phyloP scores from a whole-genome alignment of 78 protist genomes.

The Dictyostelium intermedium region DNA sequence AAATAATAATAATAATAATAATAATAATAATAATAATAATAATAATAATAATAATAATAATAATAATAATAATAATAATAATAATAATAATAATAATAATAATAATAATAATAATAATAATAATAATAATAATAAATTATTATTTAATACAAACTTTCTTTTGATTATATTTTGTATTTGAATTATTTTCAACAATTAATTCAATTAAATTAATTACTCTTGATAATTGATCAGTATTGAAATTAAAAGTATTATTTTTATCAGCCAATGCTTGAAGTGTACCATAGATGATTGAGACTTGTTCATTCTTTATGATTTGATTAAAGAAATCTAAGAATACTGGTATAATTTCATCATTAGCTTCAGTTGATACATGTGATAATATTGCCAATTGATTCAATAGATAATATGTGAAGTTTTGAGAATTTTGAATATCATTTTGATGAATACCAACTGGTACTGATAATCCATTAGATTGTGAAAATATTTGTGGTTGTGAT shows the following conservation, averaged over 20 bases:
- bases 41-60: no score
- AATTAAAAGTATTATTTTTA: slow-evolving; percentile 8
- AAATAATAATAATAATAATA: no score
- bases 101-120: no score
- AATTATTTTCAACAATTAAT: background rate
- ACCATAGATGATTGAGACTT: slow-evolving; percentile 33
- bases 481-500: background rate
- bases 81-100: no score
- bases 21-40: no score
- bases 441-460: background rate
- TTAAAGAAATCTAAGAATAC: slow-evolving; percentile 21
- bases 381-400: slow-evolving; percentile 32
- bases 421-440: slow-evolving; percentile 35
- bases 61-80: no score
- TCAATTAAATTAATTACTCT: slow-evolving; percentile 22
- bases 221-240: slow-evolving; percentile 28
- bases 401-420: slow-evolving; percentile 50
- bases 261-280: slow-evolving; percentile 43
- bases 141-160: slow-evolving; percentile 2
- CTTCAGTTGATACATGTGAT: slow-evolving; percentile 6
- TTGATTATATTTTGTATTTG: slow-evolving; percentile 20
- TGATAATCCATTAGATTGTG: slow-evolving; percentile 16
- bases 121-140: background rate
- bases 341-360: slow-evolving; percentile 29
- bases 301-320: background rate